Conservation (phyloP, 805 yeast genomes). For the Sporopachydermia lactativora region DNA sequence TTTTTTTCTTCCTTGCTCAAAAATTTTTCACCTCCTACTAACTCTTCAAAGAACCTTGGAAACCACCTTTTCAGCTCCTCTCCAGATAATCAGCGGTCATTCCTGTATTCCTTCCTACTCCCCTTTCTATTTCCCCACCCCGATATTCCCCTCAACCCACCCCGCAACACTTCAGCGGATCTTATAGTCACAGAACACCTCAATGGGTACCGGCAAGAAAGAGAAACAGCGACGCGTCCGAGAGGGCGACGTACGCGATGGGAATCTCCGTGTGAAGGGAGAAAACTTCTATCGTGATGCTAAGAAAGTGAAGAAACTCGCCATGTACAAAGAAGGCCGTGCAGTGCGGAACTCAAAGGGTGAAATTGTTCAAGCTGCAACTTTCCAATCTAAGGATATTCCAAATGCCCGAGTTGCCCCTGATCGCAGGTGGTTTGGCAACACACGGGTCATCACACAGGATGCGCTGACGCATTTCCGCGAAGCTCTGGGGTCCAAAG, state of each 20-base stretch:
- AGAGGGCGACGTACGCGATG: constrained; percentile 71
- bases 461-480: constrained; percentile 91
- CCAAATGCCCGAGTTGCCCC: constrained; percentile 94
- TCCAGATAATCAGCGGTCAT: too few relatives aligned
- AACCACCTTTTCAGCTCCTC: too few relatives aligned
- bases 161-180: too few relatives aligned
- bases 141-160: too few relatives aligned
- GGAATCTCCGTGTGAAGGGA: constrained; percentile 88
- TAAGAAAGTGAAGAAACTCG: constrained; percentile 75
- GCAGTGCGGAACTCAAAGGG: constrained; percentile 81
- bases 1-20: too few relatives aligned
- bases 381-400: constrained; percentile 70
- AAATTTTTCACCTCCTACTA: too few relatives aligned
- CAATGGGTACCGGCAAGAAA: constrained; percentile 88
- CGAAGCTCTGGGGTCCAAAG: constrained; percentile 81
- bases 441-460: constrained; percentile 93
- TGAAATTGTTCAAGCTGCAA: constrained; percentile 77
- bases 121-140: too few relatives aligned
- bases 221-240: constrained; percentile 80
- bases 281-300: constrained; percentile 94
- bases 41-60: too few relatives aligned
- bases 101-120: too few relatives aligned
- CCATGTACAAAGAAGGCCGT: constrained; percentile 87
- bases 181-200: constrained; percentile 5
- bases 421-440: constrained; percentile 94